phyloP scores from a whole-genome alignment of 352 stramenopile species.

The Phytophthora pseudosyringae region DNA sequence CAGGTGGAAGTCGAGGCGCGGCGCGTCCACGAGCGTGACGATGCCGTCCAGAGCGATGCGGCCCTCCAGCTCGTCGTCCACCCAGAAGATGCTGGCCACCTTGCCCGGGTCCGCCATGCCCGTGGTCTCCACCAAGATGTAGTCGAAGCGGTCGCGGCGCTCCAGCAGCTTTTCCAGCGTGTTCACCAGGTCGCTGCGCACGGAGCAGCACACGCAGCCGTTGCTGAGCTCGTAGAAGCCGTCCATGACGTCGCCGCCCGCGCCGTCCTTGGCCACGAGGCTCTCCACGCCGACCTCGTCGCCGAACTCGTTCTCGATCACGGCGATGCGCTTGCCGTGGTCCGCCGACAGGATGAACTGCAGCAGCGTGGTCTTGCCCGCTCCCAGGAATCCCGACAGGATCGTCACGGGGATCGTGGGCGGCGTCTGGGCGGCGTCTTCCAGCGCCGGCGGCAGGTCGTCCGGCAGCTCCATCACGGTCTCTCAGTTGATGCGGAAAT shows the following conservation, averaged over 20 bases:
- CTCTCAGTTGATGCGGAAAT: not conserved
- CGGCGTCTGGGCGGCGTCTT: slow-evolving; percentile 1
- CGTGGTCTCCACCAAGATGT: slow-evolving; percentile 95
- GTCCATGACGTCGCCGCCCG: slow-evolving; percentile 68
- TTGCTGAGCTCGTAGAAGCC: slow-evolving; percentile 97
- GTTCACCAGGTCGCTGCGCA: slow-evolving; percentile 91
- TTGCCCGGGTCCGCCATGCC: slow-evolving; percentile 94
- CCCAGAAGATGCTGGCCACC: slow-evolving; percentile 96
- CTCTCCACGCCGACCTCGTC: slow-evolving; percentile 96
- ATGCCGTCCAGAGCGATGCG: slow-evolving; percentile 94
- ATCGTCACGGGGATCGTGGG: slow-evolving; percentile 92
- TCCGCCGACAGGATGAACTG: slow-evolving; percentile 95
- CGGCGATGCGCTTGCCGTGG: slow-evolving; percentile 95
- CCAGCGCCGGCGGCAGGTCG: slow-evolving; percentile 18
- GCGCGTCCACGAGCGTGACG: slow-evolving; percentile 97
- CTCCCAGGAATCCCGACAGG: slow-evolving; percentile 95
- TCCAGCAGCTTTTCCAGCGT: slow-evolving; percentile 88
- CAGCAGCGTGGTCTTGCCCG: slow-evolving; percentile 98
- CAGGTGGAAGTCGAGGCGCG: slow-evolving; percentile 90
- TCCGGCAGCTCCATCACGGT: slow-evolving; percentile 22
- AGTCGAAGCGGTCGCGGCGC: slow-evolving; percentile 85
- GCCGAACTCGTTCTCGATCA: slow-evolving; percentile 99
- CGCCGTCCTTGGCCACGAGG: slow-evolving; percentile 83
- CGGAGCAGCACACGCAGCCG: slow-evolving; percentile 98
- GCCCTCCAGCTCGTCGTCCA: slow-evolving; percentile 92